Conservation (phyloP, 169 alveolate genomes). For the Plasmodium sp. region DNA sequence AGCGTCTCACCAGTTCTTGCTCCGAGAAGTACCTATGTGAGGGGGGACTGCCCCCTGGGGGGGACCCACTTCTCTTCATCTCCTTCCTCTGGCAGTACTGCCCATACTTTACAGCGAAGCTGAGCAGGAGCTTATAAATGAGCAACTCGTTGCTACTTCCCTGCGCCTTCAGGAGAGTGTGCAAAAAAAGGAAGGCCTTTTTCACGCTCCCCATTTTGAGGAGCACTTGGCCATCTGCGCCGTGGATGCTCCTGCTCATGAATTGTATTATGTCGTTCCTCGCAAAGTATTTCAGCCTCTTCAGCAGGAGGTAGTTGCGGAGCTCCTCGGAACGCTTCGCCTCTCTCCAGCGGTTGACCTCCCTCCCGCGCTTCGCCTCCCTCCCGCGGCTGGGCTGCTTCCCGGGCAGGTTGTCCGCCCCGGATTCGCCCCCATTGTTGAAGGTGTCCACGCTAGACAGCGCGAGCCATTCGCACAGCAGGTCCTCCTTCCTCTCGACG, state of each 20-base stretch:
- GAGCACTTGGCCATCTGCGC: not conserved
- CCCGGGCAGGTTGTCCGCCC: not conserved
- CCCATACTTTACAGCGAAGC: conserved; percentile 18
- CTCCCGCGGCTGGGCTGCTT: not conserved
- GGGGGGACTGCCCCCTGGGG: not conserved
- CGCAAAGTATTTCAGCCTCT: conserved; percentile 9
- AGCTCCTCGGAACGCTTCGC: not conserved
- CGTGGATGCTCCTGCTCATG: conserved; percentile 22
- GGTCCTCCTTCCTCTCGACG: conserved; percentile 1
- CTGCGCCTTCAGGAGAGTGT: not conserved
- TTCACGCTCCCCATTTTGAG: conserved; percentile 29
- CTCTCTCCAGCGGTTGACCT: not conserved
- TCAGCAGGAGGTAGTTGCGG: not conserved
- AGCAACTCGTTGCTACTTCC: not conserved
- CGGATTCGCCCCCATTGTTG: not conserved
- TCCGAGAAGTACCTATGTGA: not conserved
- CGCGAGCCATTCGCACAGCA: not conserved
- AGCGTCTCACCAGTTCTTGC: conserved; percentile 6
- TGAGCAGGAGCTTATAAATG: conserved; percentile 14
- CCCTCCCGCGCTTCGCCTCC: not conserved
- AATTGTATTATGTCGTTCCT: conserved; percentile 68
- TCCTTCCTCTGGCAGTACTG: conserved; percentile 12
- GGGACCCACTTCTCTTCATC: not conserved
- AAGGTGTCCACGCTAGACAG: conserved; percentile 37
- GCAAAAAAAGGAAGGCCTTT: not conserved